Conservation (phyloP, 257 asterid species). For the Solanum lycopersicoides region DNA sequence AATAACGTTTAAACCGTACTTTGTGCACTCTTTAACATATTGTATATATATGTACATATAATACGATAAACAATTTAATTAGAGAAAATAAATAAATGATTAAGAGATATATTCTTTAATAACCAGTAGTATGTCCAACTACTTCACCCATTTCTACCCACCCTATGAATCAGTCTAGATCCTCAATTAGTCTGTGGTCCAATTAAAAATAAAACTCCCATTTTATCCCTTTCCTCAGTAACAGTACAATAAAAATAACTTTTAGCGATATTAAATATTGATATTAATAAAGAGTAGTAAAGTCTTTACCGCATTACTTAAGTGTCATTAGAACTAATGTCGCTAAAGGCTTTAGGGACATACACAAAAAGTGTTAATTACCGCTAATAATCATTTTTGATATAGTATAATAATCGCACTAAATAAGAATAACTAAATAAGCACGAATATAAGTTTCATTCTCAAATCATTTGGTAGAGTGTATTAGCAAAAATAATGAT, state of each 20-base stretch:
- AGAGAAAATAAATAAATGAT: not conserved
- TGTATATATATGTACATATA: not conserved
- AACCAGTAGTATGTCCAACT: slow-evolving; percentile 39
- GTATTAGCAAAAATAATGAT: too few species aligned
- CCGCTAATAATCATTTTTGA: too few species aligned
- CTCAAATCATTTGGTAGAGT: too few species aligned
- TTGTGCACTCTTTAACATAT: not conserved
- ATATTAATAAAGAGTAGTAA: too few species aligned
- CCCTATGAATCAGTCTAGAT: slow-evolving; percentile 21
- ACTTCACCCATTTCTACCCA: slow-evolving; percentile 80
- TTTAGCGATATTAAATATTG: too few species aligned
- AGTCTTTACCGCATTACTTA: too few species aligned
- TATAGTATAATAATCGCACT: too few species aligned
- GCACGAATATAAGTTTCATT: not conserved
- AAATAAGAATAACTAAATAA: not conserved
- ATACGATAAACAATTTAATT: not conserved
- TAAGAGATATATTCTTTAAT: not conserved
- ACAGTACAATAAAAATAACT: too few species aligned
- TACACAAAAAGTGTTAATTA: too few species aligned
- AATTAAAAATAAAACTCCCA: slow-evolving; percentile 9
- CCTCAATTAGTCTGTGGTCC: slow-evolving; percentile 11
- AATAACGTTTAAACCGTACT: not conserved
- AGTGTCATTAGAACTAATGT: too few species aligned
- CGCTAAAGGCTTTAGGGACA: too few species aligned
- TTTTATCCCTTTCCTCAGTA: too few species aligned